These are phyloP conservation scores for Stereocaulon alpinum DNA, from an alignment of 495 filamentous ascomycete species.

Conservation along the genomic window DNA sequence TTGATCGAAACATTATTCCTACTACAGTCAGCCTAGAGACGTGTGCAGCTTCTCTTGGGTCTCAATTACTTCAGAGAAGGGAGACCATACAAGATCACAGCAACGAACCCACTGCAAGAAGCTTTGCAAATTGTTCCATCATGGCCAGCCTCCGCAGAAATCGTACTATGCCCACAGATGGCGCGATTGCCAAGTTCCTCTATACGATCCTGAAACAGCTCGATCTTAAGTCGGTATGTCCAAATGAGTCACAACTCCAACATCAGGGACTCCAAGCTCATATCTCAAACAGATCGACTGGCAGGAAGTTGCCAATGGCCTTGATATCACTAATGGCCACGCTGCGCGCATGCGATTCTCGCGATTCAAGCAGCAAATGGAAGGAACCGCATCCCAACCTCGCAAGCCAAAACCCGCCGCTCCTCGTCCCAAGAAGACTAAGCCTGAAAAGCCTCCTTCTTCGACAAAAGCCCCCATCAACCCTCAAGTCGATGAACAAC, in stretches of 20 bases:
- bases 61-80: background rate
- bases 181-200: constrained; percentile 47
- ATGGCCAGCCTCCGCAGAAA: constrained; percentile 27
- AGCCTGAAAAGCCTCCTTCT: constrained; percentile 15
- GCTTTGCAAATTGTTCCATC: constrained; percentile 11
- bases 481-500: constrained; percentile 4
- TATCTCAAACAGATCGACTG: constrained; percentile 53
- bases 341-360: constrained; percentile 74
- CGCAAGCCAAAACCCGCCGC: constrained; percentile 18
- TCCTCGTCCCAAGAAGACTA: constrained; percentile 15
- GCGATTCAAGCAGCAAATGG: constrained; percentile 55
- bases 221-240: constrained; percentile 49
- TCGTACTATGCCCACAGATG: constrained; percentile 40
- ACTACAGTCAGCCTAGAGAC: background rate
- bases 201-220: constrained; percentile 70
- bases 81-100: background rate
- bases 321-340: constrained; percentile 66
- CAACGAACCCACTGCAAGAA: background rate
- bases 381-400: constrained; percentile 30
- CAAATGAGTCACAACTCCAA: too few relatives aligned
- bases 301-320: constrained; percentile 52
- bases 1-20: background rate
- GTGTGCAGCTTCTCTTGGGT: background rate
- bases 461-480: constrained; percentile 6
- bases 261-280: too few relatives aligned